Evolutionary conservation across 768 basidiomycete genomes (phyloP), one percentile per base, ranked within the genome.

Genomic region (Sporobolomyces pararoseus): DNA sequence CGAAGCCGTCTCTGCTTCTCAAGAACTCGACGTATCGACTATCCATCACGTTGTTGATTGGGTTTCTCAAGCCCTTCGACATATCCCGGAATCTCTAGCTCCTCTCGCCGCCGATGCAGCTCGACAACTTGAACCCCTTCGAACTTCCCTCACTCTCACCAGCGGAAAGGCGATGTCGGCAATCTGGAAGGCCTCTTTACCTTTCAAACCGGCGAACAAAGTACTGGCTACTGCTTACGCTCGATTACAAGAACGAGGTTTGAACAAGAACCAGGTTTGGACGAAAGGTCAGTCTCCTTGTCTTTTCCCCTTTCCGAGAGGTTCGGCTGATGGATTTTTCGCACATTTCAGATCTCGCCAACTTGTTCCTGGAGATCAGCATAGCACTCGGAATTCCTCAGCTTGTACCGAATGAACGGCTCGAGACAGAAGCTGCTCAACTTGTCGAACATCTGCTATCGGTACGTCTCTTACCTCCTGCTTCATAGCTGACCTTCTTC

Each of bases 81-180:
- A 49, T 4, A 29, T 78, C 2, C 65, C 70, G 6, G 19, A 31
- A 3, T 2, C 65, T 32, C 9, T 58, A 32, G 17, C 53, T 63
- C 4, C 35, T 32, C n/a, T 66, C 66, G 29, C 65, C 44, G 1
- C 19, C 39, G 47, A 70, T 0, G 66, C 66, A 1, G 7, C 35
- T 9, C 14, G 35, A 12, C 75, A 72, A 23, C 73, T 79, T 23
- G 71, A 79, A 37, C 74, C 76, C 9, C 80, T 94, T 4, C 80
- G 83, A 44, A 78, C 82, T 7, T 76, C 81, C 4, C 81, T 89
- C 21, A 84, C 84, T 4, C 83, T 86, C 21, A 85, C 86, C 10
- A 84, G 85, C n/a, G 93, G 94, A 6, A 81, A 85, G 31, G 89
- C 88, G 29, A 80, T 93, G 77, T 80, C 84, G 25, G 82, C 86